Conservation (phyloP, 129 eudicot genomes). For the Rutidosis leptorrhynchoides region DNA sequence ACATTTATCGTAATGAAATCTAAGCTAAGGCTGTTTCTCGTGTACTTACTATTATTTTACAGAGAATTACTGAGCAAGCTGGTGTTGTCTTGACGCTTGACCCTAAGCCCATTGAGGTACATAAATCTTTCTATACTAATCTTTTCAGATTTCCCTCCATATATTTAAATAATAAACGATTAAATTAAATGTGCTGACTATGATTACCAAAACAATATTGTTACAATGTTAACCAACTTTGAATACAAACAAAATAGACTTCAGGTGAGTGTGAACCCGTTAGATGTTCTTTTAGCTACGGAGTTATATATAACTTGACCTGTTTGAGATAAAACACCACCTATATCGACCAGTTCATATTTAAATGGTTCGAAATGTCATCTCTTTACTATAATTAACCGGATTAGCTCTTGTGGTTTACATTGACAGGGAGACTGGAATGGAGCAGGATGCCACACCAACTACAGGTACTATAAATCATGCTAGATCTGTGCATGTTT, state of each 20-base stretch:
- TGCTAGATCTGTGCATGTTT: neutral
- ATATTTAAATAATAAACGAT: neutral
- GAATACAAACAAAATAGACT: neutral
- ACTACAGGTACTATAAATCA: conserved; percentile 66
- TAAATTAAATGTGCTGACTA: too few relatives aligned
- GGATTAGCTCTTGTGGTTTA: neutral
- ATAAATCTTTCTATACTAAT: neutral
- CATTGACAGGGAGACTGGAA: conserved; percentile 95
- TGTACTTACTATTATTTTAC: conserved; percentile 15
- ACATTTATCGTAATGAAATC: neutral
- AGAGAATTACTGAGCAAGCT: conserved; percentile 99
- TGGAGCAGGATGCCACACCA: conserved; percentile 97
- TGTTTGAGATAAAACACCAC: neutral
- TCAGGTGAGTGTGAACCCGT: neutral
- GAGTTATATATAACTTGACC: too few relatives aligned
- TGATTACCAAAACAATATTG: neutral
- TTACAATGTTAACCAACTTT: neutral
- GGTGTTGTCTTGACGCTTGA: conserved; percentile 95
- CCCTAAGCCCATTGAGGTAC: conserved; percentile 92
- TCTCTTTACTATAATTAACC: neutral
- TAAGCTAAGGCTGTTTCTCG: conserved; percentile 15
- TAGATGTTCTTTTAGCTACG: neutral
- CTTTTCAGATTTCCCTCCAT: neutral
- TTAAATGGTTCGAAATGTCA: neutral
- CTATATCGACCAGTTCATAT: neutral